These are phyloP conservation scores for Austroboletus novae-zelandiae DNA, from an alignment of 1,284 basidiomycete genomes.

Conservation along the genomic window DNA sequence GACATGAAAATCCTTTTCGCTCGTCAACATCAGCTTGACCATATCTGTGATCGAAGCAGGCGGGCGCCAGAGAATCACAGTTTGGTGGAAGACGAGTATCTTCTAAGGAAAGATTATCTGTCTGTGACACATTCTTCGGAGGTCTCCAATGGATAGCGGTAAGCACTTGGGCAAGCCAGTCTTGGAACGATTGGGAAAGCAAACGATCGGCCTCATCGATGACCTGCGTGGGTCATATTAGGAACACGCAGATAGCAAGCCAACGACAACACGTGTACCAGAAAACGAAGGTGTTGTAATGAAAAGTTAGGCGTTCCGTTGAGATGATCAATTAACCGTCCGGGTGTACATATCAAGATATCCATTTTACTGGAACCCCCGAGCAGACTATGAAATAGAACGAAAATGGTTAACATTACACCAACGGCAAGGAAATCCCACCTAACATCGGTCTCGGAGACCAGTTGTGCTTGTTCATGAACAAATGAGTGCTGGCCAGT, in stretches of 20 bases:
- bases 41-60: slow-evolving; percentile 46
- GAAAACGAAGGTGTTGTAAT: slow-evolving; percentile 89
- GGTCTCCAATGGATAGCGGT: slow-evolving; percentile 60
- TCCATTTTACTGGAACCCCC: slow-evolving; percentile 89
- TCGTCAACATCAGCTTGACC: slow-evolving; percentile 54
- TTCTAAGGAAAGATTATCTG: slow-evolving; percentile 1
- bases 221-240: slow-evolving; percentile 49
- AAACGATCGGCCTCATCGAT: slow-evolving; percentile 98
- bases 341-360: slow-evolving; percentile 94
- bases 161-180: slow-evolving; percentile 86
- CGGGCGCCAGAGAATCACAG: slow-evolving; percentile 60
- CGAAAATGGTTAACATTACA: neutral
- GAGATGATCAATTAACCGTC: slow-evolving; percentile 92
- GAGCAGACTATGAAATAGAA: slow-evolving; percentile 42
- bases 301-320: slow-evolving; percentile 87
- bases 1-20: slow-evolving; percentile 65
- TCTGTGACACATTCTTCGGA: slow-evolving; percentile 5
- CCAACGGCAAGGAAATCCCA: slow-evolving; percentile 28
- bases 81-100: slow-evolving; percentile 17
- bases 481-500: slow-evolving; percentile 85
- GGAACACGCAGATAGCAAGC: slow-evolving; percentile 1
- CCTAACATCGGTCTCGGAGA: slow-evolving; percentile 52
- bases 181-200: slow-evolving; percentile 93
- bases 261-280: slow-evolving; percentile 45
- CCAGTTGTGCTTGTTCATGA: slow-evolving; percentile 75